Base-by-base conservation (phyloP, 73 alveolate genomes). In the Diophrys appendiculata region DNA sequence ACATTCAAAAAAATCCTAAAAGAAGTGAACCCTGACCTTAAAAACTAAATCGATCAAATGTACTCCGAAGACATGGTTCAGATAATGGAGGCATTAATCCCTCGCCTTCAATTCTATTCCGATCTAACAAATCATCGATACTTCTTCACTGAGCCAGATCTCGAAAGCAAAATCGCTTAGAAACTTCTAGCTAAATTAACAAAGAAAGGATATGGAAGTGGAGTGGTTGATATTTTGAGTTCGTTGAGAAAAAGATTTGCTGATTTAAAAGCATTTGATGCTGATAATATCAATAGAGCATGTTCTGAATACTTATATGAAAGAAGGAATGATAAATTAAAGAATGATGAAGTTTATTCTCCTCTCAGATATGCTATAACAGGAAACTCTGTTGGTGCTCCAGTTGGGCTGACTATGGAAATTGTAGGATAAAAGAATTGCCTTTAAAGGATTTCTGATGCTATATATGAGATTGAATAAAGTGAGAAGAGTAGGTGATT, bases 101-200 rank as follows among this genome's bases (percentile, higher is more conserved):
- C 80, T 30, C 67, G 94, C 67, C 81, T 88, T 14, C 75, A 82
- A 32, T 82, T 88, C 60, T 88, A 52, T 70, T 0, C 65, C 0
- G 94, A 88, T 29, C 33, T 88, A 75, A 54, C 29, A 22, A 29
- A 88, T 23, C 88, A 75, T 54, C 26, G 54, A 0, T 88, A 81
- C 89, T 76, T 88, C 81, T 88, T 88, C 54, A 68, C 55, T 28
- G 75, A 67, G 1, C 94, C 94, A 23, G 80, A 73, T 74, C 71
- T 56, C 56, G 65, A 70, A 22, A 54, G 69, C 54, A 35, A 25
- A 5, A 0, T 54, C 22, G 82, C 91, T 33, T 70, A 87, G 52
- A 81, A 75, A 0, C 74, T 77, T 32, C 30, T 33, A 29, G 33
- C 65, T 18, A 81, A 81, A n/a, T n/a, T n/a, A 35, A 35, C 69